These are phyloP conservation scores for Kuraishia hungarica DNA, from an alignment of 805 yeast species.

Conservation along the genomic window DNA sequence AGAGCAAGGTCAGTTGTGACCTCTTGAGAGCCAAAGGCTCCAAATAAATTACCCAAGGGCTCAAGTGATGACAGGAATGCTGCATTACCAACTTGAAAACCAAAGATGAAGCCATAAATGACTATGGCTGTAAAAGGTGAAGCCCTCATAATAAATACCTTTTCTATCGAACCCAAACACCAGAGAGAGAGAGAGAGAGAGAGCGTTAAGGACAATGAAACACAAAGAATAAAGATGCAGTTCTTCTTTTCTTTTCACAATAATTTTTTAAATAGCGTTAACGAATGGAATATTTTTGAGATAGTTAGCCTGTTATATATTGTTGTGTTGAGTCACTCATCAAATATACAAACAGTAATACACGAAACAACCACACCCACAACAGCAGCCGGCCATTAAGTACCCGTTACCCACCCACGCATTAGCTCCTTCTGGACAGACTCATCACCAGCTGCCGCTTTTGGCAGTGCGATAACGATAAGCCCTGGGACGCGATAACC, in stretches of 20 bases:
- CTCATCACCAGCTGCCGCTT: background rate
- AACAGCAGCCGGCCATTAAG: background rate
- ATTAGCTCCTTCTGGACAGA: background rate
- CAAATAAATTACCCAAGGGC: background rate
- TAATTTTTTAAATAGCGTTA: no score
- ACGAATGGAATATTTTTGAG: no score
- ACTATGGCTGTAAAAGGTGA: background rate
- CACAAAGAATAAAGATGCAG: no score
- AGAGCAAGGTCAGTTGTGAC: background rate
- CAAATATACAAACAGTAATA: no score
- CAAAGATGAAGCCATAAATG: background rate
- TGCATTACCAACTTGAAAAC: background rate
- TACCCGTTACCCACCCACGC: constrained; percentile 9
- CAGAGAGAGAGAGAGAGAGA: no score
- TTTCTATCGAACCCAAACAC: no score
- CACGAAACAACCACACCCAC: no score
- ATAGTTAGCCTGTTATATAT: no score
- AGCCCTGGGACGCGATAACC: background rate
- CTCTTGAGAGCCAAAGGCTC: background rate
- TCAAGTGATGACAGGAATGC: background rate
- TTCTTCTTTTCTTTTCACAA: no score
- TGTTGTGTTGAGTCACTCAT: no score
- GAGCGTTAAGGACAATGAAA: no score
- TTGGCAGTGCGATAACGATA: background rate
- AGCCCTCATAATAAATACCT: background rate